A percentile compares a stretch with the other conserved stretches of the same genome.
phyloP scores from a whole-genome alignment of 2,329 filamentous ascomycete genomes.

The Diaporthe capsici region DNA sequence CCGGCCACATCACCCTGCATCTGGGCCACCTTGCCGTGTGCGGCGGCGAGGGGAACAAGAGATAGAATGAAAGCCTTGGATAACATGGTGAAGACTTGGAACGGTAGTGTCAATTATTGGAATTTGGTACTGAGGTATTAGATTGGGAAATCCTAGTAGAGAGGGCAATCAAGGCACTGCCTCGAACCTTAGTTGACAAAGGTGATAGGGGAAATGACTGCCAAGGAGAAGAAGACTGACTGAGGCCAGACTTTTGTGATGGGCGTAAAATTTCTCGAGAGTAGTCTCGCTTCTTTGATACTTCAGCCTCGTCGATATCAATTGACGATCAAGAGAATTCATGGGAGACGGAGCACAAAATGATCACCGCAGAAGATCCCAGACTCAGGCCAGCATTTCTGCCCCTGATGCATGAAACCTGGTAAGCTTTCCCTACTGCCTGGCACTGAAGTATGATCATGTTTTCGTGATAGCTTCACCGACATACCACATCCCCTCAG shows the following conservation, averaged over 20 bases:
- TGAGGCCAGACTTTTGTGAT: background rate
- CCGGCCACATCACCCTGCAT: constrained; percentile 43
- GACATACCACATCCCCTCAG: background rate
- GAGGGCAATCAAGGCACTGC: constrained; percentile 22
- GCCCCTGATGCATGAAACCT: constrained; percentile 8
- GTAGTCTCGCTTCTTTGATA: background rate
- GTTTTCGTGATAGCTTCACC: constrained; percentile 23
- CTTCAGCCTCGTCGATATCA: background rate
- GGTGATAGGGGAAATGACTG: constrained; percentile 6
- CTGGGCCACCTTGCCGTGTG: constrained; percentile 42
- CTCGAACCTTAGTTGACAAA: constrained; percentile 23
- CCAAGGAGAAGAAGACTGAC: constrained; percentile 12
- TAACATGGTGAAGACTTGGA: constrained; percentile 3
- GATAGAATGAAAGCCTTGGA: constrained; percentile 2
- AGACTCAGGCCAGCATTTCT: background rate
- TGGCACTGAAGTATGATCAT: constrained; percentile 29
- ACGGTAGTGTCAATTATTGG: background rate
- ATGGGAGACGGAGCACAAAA: background rate
- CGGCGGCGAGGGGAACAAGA: constrained; percentile 35
- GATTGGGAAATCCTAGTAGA: background rate
- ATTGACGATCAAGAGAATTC: background rate
- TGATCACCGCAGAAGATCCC: background rate
- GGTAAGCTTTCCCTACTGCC: constrained; percentile 23
- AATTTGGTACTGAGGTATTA: background rate
- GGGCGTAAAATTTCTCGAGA: background rate